These are phyloP conservation scores for Camelina sativa DNA, from an alignment of 345 rosid genomes.

Conservation along the genomic window DNA sequence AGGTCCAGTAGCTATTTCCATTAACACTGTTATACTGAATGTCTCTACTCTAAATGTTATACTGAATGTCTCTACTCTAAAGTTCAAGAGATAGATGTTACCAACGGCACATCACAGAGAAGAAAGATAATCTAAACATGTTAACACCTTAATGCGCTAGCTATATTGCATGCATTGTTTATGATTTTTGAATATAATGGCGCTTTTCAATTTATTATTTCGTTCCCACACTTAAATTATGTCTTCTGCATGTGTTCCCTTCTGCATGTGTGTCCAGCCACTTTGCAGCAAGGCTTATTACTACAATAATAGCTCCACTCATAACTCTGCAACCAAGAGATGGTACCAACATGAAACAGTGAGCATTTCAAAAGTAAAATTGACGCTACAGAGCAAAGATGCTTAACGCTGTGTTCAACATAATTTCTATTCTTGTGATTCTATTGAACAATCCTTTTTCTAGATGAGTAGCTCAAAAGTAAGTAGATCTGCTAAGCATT, in stretches of 20 bases:
- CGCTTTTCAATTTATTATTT: constrained; percentile 24
- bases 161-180: neutral
- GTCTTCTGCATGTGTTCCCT: constrained; percentile 64
- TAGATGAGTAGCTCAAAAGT: constrained; percentile 16
- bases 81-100: too few relatives aligned
- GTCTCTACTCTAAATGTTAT: too few relatives aligned
- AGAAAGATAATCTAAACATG: neutral
- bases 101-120: too few relatives aligned
- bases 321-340: constrained; percentile 56
- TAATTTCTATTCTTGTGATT: neutral
- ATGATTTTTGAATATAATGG: neutral
- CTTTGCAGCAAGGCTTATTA: constrained; percentile 71
- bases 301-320: constrained; percentile 73
- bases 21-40: too few relatives aligned
- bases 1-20: too few relatives aligned
- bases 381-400: constrained; percentile 25
- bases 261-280: constrained; percentile 71
- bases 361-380: constrained; percentile 33
- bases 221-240: constrained; percentile 11
- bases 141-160: neutral
- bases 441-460: constrained; percentile 9
- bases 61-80: too few relatives aligned
- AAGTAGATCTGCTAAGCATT: constrained; percentile 13
- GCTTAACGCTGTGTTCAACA: constrained; percentile 21
- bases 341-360: constrained; percentile 28